Percentiles rank a stretch among this genome's conserved stretches.
phyloP scores from a whole-genome alignment of 1,284 basidiomycete genomes.

The Inonotus obliquus region DNA sequence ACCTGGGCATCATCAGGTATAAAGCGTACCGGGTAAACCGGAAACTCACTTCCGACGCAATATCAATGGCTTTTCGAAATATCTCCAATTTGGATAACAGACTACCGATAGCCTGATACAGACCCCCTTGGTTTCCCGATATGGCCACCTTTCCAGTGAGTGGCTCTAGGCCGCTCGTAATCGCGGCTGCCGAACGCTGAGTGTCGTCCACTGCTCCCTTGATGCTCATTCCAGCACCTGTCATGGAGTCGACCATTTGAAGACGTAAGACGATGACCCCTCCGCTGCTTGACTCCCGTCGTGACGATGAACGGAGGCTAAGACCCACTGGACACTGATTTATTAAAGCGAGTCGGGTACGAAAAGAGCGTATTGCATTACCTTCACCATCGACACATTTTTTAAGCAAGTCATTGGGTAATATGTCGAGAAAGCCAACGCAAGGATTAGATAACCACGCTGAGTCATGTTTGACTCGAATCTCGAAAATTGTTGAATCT shows the following conservation, averaged over 20 bases:
- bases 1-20: not conserved
- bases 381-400: not conserved
- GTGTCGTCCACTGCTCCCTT: too few relatives aligned
- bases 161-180: not conserved
- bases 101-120: not conserved
- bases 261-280: too few relatives aligned
- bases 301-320: too few relatives aligned
- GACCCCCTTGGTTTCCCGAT: not conserved
- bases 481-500: not conserved
- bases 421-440: not conserved
- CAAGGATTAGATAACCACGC: not conserved
- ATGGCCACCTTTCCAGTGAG: not conserved
- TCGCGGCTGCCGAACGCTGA: not conserved
- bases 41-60: too few relatives aligned
- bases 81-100: not conserved
- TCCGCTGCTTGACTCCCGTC: too few relatives aligned
- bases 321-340: too few relatives aligned
- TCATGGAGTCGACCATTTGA: too few relatives aligned
- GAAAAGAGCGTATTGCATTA: not conserved
- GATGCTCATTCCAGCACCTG: too few relatives aligned
- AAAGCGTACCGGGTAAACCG: not conserved
- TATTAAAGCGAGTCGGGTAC: not conserved
- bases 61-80: not conserved
- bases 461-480: conserved; percentile 1
- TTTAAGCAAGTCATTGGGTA: not conserved